Conservation (phyloP, 768 basidiomycete genomes). For the Rhizopogon rudus region DNA sequence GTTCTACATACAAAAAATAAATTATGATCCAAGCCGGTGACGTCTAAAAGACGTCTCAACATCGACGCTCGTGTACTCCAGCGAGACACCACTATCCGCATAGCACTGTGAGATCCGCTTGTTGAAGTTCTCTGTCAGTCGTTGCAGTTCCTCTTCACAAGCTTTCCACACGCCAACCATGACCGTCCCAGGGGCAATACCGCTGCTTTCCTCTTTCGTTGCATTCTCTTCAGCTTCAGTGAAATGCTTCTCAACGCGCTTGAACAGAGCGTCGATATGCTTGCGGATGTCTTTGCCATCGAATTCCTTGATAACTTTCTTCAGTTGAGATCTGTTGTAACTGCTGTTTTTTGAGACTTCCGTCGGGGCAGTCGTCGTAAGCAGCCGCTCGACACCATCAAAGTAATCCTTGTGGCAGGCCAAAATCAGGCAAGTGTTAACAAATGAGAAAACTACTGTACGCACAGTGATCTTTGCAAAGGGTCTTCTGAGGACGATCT, state of each 20-base stretch:
- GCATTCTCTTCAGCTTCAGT: slow-evolving; percentile 72
- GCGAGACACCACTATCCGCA: slow-evolving; percentile 57
- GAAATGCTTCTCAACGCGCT: slow-evolving; percentile 95
- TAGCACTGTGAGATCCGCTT: slow-evolving; percentile 78
- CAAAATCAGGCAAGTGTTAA: not conserved
- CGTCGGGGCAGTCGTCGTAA: slow-evolving; percentile 71
- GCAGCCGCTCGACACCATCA: slow-evolving; percentile 83
- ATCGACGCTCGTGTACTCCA: slow-evolving; percentile 74
- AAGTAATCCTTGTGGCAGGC: slow-evolving; percentile 74
- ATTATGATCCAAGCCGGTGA: slow-evolving; percentile 37
- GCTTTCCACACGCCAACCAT: slow-evolving; percentile 87
- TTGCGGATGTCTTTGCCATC: slow-evolving; percentile 88
- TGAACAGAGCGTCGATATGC: slow-evolving; percentile 78
- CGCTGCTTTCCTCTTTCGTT: slow-evolving; percentile 48
- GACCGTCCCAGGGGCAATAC: slow-evolving; percentile 56
- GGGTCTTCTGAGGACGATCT: slow-evolving; percentile 79
- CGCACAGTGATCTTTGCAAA: slow-evolving; percentile 84
- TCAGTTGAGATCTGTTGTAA: slow-evolving; percentile 75
- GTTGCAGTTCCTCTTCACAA: slow-evolving; percentile 79
- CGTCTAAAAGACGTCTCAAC: slow-evolving; percentile 76
- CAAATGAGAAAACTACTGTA: slow-evolving; percentile 4
- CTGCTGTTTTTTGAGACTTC: slow-evolving; percentile 73
- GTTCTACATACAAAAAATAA: not conserved
- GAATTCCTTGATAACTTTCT: slow-evolving; percentile 82
- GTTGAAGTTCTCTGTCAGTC: slow-evolving; percentile 64